Conservation (phyloP, 2,329 filamentous ascomycete genomes). For the Corynespora cassiicola region DNA sequence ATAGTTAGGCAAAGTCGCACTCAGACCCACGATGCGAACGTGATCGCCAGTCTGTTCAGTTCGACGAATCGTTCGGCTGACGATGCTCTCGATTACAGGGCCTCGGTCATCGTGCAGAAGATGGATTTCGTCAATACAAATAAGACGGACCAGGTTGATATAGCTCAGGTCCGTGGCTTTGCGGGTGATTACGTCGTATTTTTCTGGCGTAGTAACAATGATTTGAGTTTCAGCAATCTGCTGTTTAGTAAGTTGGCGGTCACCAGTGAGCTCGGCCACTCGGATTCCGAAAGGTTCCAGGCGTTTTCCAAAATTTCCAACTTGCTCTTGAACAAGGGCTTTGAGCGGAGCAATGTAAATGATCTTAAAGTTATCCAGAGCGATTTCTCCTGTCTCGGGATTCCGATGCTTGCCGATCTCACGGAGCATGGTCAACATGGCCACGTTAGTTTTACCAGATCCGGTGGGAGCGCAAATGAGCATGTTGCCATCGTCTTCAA, state of each 20-base stretch:
- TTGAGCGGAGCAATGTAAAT: slow-evolving; percentile 97
- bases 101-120: slow-evolving; percentile 96
- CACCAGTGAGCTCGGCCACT: slow-evolving; percentile 95
- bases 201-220: slow-evolving; percentile 97
- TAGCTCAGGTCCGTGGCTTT: slow-evolving; percentile 97
- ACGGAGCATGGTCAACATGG: slow-evolving; percentile 94
- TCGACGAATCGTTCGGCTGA: slow-evolving; percentile 89
- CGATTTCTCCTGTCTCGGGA: slow-evolving; percentile 87
- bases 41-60: slow-evolving; percentile 94
- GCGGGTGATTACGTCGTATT: slow-evolving; percentile 98
- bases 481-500: slow-evolving; percentile 95
- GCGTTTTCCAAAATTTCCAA: slow-evolving; percentile 94
- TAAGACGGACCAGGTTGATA: slow-evolving; percentile 92
- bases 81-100: slow-evolving; percentile 95
- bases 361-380: slow-evolving; percentile 97
- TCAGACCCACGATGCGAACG: slow-evolving; percentile 89
- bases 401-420: slow-evolving; percentile 97
- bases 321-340: slow-evolving; percentile 95
- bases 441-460: slow-evolving; percentile 97
- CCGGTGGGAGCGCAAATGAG: slow-evolving; percentile 96
- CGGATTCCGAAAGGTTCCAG: slow-evolving; percentile 89
- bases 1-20: slow-evolving; percentile 95
- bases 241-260: slow-evolving; percentile 97
- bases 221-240: slow-evolving; percentile 98
- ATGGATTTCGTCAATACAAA: slow-evolving; percentile 98